These are phyloP conservation scores for Aspergillus ochraceus DNA, from an alignment of 2,329 filamentous ascomycete genomes.

Conservation along the genomic window DNA sequence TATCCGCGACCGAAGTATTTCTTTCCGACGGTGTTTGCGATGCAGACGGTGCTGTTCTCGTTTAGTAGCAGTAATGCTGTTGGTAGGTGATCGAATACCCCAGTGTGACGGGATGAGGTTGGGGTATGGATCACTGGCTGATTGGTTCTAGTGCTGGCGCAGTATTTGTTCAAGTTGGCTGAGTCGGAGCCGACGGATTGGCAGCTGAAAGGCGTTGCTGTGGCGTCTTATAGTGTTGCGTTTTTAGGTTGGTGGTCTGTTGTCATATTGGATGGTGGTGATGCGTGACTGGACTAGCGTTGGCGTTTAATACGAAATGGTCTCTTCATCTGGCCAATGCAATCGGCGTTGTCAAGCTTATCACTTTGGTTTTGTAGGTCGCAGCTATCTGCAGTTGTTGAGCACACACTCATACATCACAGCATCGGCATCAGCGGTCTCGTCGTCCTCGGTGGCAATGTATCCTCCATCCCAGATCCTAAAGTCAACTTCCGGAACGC, in stretches of 20 bases:
- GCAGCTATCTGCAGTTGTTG: neutral
- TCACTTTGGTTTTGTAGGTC: conserved; percentile 59
- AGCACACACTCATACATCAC: neutral
- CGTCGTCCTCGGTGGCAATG: conserved; percentile 61
- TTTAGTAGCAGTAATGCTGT: conserved; percentile 68
- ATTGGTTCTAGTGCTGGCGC: conserved; percentile 53
- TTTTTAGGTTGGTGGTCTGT: conserved; percentile 50
- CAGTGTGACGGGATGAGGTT: conserved; percentile 25
- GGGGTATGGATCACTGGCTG: neutral
- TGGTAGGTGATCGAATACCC: conserved; percentile 29
- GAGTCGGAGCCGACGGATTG: conserved; percentile 55
- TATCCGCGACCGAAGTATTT: conserved; percentile 65
- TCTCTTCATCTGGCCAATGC: conserved; percentile 58
- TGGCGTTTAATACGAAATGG: conserved; percentile 57
- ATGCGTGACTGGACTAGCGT: conserved; percentile 28
- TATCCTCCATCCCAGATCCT: conserved; percentile 50
- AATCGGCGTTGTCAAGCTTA: conserved; percentile 60
- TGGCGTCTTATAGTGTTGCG: conserved; percentile 63
- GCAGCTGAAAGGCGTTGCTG: conserved; percentile 66
- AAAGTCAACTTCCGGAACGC: conserved; percentile 56
- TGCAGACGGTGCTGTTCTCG: conserved; percentile 63
- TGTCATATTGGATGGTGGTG: neutral
- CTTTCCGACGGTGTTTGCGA: conserved; percentile 64
- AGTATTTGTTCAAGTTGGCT: conserved; percentile 62
- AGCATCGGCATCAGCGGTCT: conserved; percentile 60